Evolutionary conservation across 2,329 filamentous ascomycete species (phyloP).

Genomic region (Dothideomycetes sp.): DNA sequence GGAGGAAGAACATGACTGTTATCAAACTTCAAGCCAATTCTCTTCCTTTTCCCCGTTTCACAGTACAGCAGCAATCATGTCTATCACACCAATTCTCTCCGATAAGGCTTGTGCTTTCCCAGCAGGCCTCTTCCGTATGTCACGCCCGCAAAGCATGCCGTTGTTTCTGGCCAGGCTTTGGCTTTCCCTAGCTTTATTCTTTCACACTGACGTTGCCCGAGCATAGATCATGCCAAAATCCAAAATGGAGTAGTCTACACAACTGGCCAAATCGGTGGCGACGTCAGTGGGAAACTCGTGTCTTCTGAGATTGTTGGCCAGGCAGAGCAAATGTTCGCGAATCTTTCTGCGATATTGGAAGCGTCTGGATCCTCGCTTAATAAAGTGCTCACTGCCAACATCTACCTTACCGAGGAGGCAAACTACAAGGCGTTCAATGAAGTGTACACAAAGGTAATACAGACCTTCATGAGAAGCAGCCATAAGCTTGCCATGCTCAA

Average conservation of each 20-base stretch:
- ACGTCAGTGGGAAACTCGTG: neutral
- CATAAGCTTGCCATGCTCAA: too few species aligned
- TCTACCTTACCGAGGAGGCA: slow-evolving; percentile 20
- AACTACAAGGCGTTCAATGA: slow-evolving; percentile 23
- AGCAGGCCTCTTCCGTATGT: neutral
- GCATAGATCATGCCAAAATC: neutral
- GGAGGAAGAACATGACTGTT: neutral
- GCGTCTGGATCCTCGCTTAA: slow-evolving; percentile 17
- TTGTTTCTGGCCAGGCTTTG: too few species aligned
- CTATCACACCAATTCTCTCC: neutral
- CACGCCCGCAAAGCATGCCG: too few species aligned
- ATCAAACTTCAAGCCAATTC: too few species aligned
- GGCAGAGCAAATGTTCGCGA: slow-evolving; percentile 15
- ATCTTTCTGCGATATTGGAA: slow-evolving; percentile 20
- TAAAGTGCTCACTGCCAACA: slow-evolving; percentile 20
- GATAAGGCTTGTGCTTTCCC: neutral
- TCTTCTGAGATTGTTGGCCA: neutral
- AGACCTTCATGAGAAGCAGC: too few species aligned
- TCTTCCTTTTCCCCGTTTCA: too few species aligned
- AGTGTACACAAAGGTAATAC: slow-evolving; percentile 17
- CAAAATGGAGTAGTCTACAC: neutral
- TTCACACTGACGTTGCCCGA: neutral
- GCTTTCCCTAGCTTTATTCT: neutral
- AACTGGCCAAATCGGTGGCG: neutral
- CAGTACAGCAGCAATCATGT: too few species aligned